A percentile compares a stretch with the other conserved stretches of the same genome.
Evolutionary conservation across 2,329 filamentous ascomycete genomes (phyloP).

Genomic region (Fusarium cyanostomum): DNA sequence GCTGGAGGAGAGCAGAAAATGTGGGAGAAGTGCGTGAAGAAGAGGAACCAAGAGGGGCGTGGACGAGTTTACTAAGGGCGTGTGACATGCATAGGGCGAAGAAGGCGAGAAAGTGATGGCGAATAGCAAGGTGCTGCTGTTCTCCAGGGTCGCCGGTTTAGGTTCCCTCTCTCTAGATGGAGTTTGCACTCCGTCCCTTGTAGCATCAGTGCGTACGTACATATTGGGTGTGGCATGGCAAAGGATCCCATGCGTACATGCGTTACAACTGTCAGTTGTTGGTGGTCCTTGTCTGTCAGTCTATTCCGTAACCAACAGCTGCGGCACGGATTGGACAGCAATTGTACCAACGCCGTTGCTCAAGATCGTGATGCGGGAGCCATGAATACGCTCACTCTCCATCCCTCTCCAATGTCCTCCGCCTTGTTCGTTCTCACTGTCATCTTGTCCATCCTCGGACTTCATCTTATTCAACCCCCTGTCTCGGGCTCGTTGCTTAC

Average conservation of each 20-base stretch:
- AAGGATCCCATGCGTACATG: constrained; percentile 20
- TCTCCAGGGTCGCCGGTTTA: constrained; percentile 15
- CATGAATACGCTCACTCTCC: neutral
- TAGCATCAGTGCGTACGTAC: constrained; percentile 25
- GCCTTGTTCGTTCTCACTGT: constrained; percentile 6
- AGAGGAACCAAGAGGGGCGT: neutral
- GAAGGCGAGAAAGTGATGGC: constrained; percentile 3
- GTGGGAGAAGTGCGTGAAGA: constrained; percentile 13
- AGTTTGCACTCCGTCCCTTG: constrained; percentile 30
- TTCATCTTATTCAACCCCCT: neutral
- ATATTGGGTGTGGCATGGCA: constrained; percentile 22
- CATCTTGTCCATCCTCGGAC: neutral
- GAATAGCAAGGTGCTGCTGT: constrained; percentile 5
- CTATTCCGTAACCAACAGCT: neutral
- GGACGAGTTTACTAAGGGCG: neutral
- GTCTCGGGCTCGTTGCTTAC: constrained; percentile 23
- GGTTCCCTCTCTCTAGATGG: constrained; percentile 23
- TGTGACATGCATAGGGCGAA: neutral
- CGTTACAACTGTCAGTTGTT: constrained; percentile 26
- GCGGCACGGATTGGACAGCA: neutral
- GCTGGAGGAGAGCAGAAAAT: constrained; percentile 10
- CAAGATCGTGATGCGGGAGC: neutral
- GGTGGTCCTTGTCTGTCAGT: constrained; percentile 12
- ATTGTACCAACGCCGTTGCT: neutral
- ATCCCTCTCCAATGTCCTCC: too few relatives aligned